Conservation (phyloP, 495 filamentous ascomycete genomes). For the Massariosphaeria phaeospora region DNA sequence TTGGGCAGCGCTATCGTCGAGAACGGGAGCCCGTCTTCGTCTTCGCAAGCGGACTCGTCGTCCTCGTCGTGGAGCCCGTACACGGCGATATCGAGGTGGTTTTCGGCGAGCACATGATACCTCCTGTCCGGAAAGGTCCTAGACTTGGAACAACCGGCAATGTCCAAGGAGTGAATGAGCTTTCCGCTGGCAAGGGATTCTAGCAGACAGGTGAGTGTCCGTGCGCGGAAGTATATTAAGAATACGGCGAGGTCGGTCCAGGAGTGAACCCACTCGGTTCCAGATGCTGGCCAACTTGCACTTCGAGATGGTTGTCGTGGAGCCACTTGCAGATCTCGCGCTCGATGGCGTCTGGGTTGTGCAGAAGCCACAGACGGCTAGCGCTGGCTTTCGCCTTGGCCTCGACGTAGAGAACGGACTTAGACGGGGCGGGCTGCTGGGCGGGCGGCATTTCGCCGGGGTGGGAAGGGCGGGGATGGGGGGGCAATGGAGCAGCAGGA, state of each 20-base stretch:
- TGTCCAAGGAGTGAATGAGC: slow-evolving; percentile 31
- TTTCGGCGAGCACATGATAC: slow-evolving; percentile 19
- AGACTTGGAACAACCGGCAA: slow-evolving; percentile 33
- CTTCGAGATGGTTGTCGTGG: neutral
- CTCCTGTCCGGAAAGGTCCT: neutral
- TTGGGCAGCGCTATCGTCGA: slow-evolving; percentile 42
- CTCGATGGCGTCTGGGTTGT: slow-evolving; percentile 3
- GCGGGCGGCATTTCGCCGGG: no score
- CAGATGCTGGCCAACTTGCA: slow-evolving; percentile 8
- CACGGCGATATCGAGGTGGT: slow-evolving; percentile 35
- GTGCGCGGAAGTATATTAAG: neutral
- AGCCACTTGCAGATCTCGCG: slow-evolving; percentile 13
- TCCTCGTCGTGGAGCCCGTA: slow-evolving; percentile 28
- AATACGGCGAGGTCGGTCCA: neutral
- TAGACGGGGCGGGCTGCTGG: neutral
- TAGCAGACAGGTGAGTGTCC: neutral
- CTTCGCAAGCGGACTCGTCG: slow-evolving; percentile 10
- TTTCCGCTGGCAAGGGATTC: slow-evolving; percentile 6
- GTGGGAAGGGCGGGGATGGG: no score
- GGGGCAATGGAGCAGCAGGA: no score
- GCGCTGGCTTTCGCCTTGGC: slow-evolving; percentile 13
- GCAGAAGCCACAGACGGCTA: neutral
- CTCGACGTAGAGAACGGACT: slow-evolving; percentile 7
- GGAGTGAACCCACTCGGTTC: slow-evolving; percentile 5
- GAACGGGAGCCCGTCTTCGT: slow-evolving; percentile 25